Evolutionary conservation across 1,139 yeast species (phyloP), one percentile per base, ranked within the genome.

Genomic region (Arxiozyma telluris): DNA sequence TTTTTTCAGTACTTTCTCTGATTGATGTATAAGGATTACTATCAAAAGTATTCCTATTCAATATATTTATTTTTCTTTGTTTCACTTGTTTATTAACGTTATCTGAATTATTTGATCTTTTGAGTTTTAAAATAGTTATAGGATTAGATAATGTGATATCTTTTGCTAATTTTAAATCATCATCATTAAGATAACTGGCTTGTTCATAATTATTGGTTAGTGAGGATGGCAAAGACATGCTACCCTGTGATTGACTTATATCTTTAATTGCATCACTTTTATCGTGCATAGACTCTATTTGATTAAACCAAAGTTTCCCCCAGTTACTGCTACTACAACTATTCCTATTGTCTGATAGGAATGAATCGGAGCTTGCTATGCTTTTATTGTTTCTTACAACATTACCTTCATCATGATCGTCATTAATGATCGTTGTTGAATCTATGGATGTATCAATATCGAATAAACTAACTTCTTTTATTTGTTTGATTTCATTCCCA

Each of bases 81-180:
- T 46, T 38, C 49, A 21, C 7, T 21, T 38, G 22, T n/a, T 25
- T n/a, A 15, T 25, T 34, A 5, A 8, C 5, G 6, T 15, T 46
- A 6, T 34, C 42, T 38, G 7, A 27, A 7, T 22, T 49, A 17
- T 49, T 27, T 5, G 21, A 18, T 43, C 25, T 57, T 43, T 53
- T 55, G 51, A 67, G 52, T 49, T 64, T 66, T 0, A 68, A 42
- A 6, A 62, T 53, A 6, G 62, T 61, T 57, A 69, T 69, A 0
- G 73, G 72, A 51, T 70, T 70, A 1, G 70, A 66, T 15, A 68
- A 49, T 1, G 63, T 55, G 0, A 59, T 54, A 52, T 64, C 61
- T 22, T 56, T 58, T 0, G 65, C 51, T 4, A 68, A 50, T 3
- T 55, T 56, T 9, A 67, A 22, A 54, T 66, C 71, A 50, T 64